phyloP scores from a whole-genome alignment of 768 basidiomycete genomes.

The Xerocomellus intermedius region DNA sequence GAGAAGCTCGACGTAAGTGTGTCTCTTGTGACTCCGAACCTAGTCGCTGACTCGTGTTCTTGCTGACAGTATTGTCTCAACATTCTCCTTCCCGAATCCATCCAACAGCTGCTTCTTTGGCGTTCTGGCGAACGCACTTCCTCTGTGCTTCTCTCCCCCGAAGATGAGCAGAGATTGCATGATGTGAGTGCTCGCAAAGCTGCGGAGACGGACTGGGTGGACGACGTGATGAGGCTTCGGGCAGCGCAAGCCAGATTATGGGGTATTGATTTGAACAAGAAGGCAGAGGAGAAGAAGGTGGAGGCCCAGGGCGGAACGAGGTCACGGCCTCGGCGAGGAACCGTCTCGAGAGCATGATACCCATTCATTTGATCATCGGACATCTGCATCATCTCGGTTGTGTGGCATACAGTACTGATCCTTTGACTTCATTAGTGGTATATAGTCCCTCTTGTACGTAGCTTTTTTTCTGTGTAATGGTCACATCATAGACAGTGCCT shows the following conservation, averaged over 20 bases:
- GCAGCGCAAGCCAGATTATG: slow-evolving; percentile 40
- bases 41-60: slow-evolving; percentile 1
- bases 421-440: neutral
- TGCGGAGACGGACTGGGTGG: slow-evolving; percentile 66
- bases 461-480: neutral
- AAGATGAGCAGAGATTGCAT: slow-evolving; percentile 58
- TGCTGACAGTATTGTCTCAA: slow-evolving; percentile 62
- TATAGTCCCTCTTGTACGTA: neutral
- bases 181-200: slow-evolving; percentile 46
- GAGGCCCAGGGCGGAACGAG: slow-evolving; percentile 27
- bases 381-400: slow-evolving; percentile 11
- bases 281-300: slow-evolving; percentile 20
- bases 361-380: neutral
- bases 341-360: slow-evolving; percentile 19
- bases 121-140: slow-evolving; percentile 57
- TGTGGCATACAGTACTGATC: neutral
- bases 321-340: slow-evolving; percentile 26
- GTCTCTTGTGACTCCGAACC: neutral
- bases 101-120: slow-evolving; percentile 75
- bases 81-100: slow-evolving; percentile 68
- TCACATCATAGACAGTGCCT: neutral
- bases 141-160: slow-evolving; percentile 43
- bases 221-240: slow-evolving; percentile 49
- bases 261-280: slow-evolving; percentile 29
- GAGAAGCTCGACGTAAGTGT: slow-evolving; percentile 53